These are phyloP conservation scores for Colletotrichum sp. DNA, from an alignment of 2,329 filamentous ascomycete species.

Conservation along the genomic window DNA sequence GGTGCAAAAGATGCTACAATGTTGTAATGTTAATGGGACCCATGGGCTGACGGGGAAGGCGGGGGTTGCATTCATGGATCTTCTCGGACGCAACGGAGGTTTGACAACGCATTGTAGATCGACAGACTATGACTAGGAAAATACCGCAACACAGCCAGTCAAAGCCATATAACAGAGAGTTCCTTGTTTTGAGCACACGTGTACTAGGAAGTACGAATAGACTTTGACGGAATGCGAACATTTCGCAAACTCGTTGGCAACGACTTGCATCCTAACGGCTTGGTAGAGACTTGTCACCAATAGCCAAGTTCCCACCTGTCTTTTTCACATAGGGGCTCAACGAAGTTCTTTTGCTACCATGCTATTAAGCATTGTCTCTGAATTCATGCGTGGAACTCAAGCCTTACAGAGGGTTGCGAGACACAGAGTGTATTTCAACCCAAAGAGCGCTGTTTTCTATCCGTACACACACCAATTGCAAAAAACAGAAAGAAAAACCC, in stretches of 20 bases:
- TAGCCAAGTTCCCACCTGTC: no score
- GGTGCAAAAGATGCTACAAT: background rate
- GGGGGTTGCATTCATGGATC: background rate
- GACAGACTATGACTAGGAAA: background rate
- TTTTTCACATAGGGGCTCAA: no score
- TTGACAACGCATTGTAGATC: background rate
- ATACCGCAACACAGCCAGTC: background rate
- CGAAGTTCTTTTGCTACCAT: no score
- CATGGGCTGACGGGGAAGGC: background rate
- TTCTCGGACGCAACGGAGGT: background rate
- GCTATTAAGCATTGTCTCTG: background rate
- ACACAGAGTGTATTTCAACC: background rate
- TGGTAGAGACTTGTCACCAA: no score
- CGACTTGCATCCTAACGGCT: no score
- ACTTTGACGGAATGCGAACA: no score
- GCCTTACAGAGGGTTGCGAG: fast-evolving
- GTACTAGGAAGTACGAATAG: no score
- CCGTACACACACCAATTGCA: background rate
- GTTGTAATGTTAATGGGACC: background rate
- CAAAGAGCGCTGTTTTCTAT: background rate
- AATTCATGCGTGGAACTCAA: background rate
- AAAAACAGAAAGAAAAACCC: background rate
- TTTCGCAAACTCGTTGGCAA: no score
- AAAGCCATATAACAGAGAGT: background rate
- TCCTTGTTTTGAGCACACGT: no score